Evolutionary conservation across 2,329 filamentous ascomycete genomes (phyloP).

Genomic region (Penicillium sp.): DNA sequence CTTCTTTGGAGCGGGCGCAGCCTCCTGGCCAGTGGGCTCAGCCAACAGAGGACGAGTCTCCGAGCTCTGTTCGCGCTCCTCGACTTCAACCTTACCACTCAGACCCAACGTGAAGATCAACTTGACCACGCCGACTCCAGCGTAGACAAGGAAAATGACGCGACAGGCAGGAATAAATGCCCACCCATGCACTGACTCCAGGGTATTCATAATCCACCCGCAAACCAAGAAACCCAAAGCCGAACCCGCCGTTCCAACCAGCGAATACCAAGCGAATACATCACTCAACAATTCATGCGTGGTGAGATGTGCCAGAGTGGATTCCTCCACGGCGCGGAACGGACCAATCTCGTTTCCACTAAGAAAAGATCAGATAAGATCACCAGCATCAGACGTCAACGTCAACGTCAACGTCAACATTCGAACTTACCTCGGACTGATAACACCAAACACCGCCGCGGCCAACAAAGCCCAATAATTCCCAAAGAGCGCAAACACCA

Average conservation of each 20-base stretch:
- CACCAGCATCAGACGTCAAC: slow-evolving; percentile 9
- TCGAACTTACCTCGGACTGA: slow-evolving; percentile 53
- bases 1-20: slow-evolving; percentile 25
- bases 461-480: slow-evolving; percentile 62
- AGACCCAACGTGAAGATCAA: slow-evolving; percentile 54
- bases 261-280: slow-evolving; percentile 65
- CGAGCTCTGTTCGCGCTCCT: slow-evolving; percentile 24
- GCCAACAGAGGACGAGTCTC: slow-evolving; percentile 41
- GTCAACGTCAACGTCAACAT: too few species aligned
- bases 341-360: slow-evolving; percentile 67
- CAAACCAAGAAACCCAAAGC: slow-evolving; percentile 61
- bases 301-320: slow-evolving; percentile 63
- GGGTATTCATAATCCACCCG: slow-evolving; percentile 60
- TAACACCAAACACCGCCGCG: slow-evolving; percentile 62
- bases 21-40: slow-evolving; percentile 13
- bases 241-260: slow-evolving; percentile 58
- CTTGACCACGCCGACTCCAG: slow-evolving; percentile 59
- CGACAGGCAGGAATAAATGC: slow-evolving; percentile 53
- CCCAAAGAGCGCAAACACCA: slow-evolving; percentile 55
- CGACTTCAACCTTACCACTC: slow-evolving; percentile 50
- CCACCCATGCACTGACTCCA: slow-evolving; percentile 50
- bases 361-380: neutral
- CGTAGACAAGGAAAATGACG: slow-evolving; percentile 60
- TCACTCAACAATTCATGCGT: slow-evolving; percentile 57
- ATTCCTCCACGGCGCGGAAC: slow-evolving; percentile 68